A percentile compares a stretch with the other conserved stretches of the same genome.
These are phyloP conservation scores for Cladosporium sp. DNA, from an alignment of 2,329 filamentous ascomycete genomes.

Conservation along the genomic window DNA sequence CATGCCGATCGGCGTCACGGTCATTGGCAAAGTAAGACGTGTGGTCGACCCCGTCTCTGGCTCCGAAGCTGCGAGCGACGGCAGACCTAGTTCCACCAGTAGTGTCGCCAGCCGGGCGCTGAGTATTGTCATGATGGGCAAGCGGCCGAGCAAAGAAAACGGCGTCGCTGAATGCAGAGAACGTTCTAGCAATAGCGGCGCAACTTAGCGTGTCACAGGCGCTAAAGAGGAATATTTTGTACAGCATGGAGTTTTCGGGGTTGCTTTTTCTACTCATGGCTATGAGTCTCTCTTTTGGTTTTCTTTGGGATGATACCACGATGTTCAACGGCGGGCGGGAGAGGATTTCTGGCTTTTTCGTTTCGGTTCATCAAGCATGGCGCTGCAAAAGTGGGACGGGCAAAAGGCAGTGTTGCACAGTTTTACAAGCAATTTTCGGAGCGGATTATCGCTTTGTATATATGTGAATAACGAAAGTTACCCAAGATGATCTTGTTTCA, in stretches of 20 bases:
- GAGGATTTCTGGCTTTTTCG: not conserved
- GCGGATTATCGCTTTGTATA: not conserved
- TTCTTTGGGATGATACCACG: slow-evolving; percentile 7
- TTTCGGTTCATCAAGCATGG: not conserved
- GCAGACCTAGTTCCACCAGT: slow-evolving; percentile 24
- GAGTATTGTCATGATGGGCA: slow-evolving; percentile 28
- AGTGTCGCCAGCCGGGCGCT: slow-evolving; percentile 28
- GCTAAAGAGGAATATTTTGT: not conserved
- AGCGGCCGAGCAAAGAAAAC: slow-evolving; percentile 21
- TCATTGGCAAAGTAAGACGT: slow-evolving; percentile 42
- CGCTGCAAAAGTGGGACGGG: not conserved
- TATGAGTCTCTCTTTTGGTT: not conserved
- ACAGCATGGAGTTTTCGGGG: not conserved
- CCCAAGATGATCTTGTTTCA: too few relatives aligned
- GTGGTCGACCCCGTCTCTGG: slow-evolving; percentile 40
- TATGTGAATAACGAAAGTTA: not conserved
- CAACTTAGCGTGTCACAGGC: not conserved
- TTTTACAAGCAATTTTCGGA: not conserved
- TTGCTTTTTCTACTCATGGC: not conserved
- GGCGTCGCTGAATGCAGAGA: slow-evolving; percentile 24
- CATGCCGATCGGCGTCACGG: slow-evolving; percentile 53
- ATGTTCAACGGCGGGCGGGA: not conserved
- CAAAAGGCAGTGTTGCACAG: not conserved
- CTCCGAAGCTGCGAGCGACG: slow-evolving; percentile 16
- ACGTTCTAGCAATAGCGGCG: slow-evolving; percentile 6